A percentile compares a stretch with the other conserved stretches of the same genome.
These are phyloP conservation scores for Phyllostachys edulis DNA, from an alignment of 176 grass and related monocot species.

Conservation along the genomic window DNA sequence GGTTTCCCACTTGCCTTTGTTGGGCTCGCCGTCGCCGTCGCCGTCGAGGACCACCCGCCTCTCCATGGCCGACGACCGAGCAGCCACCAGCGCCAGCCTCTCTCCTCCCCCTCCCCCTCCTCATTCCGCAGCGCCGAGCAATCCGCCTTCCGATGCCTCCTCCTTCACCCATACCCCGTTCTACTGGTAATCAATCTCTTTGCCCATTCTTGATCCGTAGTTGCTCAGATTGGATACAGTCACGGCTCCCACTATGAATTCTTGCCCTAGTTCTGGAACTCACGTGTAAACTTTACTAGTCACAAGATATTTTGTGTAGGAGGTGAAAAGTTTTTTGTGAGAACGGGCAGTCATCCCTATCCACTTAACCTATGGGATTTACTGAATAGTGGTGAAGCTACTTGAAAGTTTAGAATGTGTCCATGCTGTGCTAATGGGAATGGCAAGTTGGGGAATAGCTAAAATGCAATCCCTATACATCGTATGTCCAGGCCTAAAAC, in stretches of 20 bases:
- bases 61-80: constrained; percentile 47
- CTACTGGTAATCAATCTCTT: constrained; percentile 62
- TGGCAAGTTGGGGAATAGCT: background rate
- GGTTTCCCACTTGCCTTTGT: background rate
- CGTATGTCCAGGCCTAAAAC: background rate
- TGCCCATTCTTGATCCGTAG: background rate
- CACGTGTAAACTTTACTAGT: background rate
- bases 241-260: constrained; percentile 1
- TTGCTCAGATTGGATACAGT: background rate
- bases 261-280: background rate
- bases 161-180: constrained; percentile 61
- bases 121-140: background rate
- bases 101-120: background rate
- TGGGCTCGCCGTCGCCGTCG: background rate
- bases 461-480: background rate
- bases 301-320: background rate
- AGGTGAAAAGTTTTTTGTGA: background rate
- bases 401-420: background rate
- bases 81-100: background rate
- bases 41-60: background rate
- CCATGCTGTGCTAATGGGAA: background rate
- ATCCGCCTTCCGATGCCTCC: constrained; percentile 5
- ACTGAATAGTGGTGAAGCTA: background rate
- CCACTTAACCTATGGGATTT: background rate
- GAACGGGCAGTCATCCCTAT: background rate